phyloP scores from a whole-genome alignment of 345 rosid species.

The Anastatica hierochuntica region DNA sequence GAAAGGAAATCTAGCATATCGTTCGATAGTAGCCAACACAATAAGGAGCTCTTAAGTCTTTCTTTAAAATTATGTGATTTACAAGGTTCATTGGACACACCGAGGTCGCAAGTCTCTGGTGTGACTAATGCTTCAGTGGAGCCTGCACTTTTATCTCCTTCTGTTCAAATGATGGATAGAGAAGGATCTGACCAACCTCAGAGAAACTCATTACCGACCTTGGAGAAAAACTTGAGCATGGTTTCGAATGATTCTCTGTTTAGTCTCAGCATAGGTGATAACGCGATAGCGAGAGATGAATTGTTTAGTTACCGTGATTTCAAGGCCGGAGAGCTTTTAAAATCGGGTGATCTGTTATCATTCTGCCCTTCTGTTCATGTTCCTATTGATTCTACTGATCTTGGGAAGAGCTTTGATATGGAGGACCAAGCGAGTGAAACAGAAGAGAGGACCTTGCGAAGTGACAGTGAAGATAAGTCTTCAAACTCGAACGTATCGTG shows the following conservation, averaged over 20 bases:
- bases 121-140: constrained; percentile 23
- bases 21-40: constrained; percentile 10
- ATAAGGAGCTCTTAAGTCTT: constrained; percentile 9
- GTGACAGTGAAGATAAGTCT: constrained; percentile 16
- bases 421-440: constrained; percentile 7
- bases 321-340: constrained; percentile 14
- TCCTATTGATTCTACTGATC: constrained; percentile 13
- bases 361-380: constrained; percentile 13
- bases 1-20: constrained; percentile 3
- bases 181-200: constrained; percentile 19
- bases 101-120: constrained; percentile 34
- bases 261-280: constrained; percentile 32
- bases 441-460: not conserved
- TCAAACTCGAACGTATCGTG: constrained; percentile 14
- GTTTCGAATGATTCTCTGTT: constrained; percentile 35
- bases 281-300: constrained; percentile 22
- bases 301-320: constrained; percentile 27
- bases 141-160: constrained; percentile 23
- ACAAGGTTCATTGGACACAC: constrained; percentile 23
- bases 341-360: constrained; percentile 22
- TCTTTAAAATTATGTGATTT: constrained; percentile 19
- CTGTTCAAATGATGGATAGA: constrained; percentile 63
- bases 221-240: constrained; percentile 23
- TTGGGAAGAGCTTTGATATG: constrained; percentile 22
- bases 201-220: constrained; percentile 8